Percentiles rank a stretch among this genome's conserved stretches.
These are phyloP conservation scores for Claviceps citrina DNA, from an alignment of 2,329 filamentous ascomycete species.

Conservation along the genomic window DNA sequence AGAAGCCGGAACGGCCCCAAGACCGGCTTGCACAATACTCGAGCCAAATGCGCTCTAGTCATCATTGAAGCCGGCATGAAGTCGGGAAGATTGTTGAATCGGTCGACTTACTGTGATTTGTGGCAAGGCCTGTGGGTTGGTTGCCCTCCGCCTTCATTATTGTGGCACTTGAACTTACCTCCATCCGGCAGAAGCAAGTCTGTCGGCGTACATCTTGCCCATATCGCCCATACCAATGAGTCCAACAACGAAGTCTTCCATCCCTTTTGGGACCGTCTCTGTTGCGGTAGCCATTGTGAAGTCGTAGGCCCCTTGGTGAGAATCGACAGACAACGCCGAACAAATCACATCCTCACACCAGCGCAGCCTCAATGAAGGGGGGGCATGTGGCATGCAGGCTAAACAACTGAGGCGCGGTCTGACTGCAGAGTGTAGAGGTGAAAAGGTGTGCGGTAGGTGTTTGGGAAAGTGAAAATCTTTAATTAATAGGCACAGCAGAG, in stretches of 20 bases:
- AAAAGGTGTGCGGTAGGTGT: no score
- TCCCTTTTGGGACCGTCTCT: conserved; percentile 23
- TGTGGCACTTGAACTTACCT: conserved; percentile 42
- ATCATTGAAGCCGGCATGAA: conserved; percentile 49
- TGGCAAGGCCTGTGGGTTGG: neutral
- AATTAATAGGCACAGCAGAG: neutral
- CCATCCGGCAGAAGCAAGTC: conserved; percentile 84
- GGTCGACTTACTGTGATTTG: neutral
- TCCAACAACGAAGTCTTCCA: conserved; percentile 65
- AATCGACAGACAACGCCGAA: conserved; percentile 11
- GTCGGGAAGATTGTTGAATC: no score
- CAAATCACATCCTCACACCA: conserved; percentile 14
- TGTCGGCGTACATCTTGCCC: conserved; percentile 94
- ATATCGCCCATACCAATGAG: conserved; percentile 99
- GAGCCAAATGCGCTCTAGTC: conserved; percentile 99
- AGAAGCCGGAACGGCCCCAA: conserved; percentile 63
- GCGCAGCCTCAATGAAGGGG: no score
- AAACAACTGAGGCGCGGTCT: neutral
- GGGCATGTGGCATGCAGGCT: neutral
- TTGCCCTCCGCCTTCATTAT: neutral
- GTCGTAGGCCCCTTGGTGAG: conserved; percentile 12
- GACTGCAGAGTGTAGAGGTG: no score
- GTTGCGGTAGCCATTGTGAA: conserved; percentile 15
- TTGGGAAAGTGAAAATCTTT: neutral
- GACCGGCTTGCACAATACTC: conserved; percentile 63